Percentiles rank a stretch among this genome's conserved stretches.
Conservation (phyloP, 2,329 filamentous ascomycete species). For the Daldinia sp. region DNA sequence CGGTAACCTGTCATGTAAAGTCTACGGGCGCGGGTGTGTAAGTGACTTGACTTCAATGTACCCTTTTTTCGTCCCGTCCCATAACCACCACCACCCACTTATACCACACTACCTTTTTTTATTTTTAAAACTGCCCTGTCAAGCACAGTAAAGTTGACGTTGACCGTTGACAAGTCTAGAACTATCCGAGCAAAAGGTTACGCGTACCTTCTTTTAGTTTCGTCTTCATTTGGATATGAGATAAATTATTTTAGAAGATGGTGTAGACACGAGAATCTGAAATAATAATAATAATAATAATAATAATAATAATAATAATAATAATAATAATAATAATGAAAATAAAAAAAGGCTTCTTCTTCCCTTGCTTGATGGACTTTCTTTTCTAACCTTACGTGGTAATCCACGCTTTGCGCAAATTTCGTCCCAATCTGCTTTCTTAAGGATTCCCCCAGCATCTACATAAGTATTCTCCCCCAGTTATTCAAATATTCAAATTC, state of each 20-base stretch:
- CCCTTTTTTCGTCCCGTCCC: constrained; percentile 22
- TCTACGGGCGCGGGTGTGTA: too few species aligned
- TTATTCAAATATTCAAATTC: constrained; percentile 8
- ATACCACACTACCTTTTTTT: too few species aligned
- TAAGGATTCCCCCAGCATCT: too few species aligned
- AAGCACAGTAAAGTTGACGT: constrained; percentile 13
- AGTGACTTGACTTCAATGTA: not conserved
- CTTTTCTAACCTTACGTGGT: not conserved
- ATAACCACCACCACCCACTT: constrained; percentile 11
- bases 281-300: too few species aligned
- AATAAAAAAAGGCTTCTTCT: not conserved
- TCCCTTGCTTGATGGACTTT: not conserved
- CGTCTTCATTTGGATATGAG: constrained; percentile 19
- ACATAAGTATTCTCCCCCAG: not conserved
- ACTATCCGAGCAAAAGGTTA: constrained; percentile 31
- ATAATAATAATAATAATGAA: too few species aligned
- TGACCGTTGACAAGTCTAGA: constrained; percentile 20
- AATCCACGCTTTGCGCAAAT: not conserved
- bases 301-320: too few species aligned
- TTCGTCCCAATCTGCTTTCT: not conserved
- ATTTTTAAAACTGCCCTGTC: not conserved
- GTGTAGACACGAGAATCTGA: constrained; percentile 10
- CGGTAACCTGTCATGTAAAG: constrained; percentile 4
- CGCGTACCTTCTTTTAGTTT: constrained; percentile 27
- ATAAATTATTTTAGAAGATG: constrained; percentile 16